Evolutionary conservation across 768 basidiomycete species (phyloP), one percentile per base, ranked within the genome.

Genomic region (Rhizopogon rudus): DNA sequence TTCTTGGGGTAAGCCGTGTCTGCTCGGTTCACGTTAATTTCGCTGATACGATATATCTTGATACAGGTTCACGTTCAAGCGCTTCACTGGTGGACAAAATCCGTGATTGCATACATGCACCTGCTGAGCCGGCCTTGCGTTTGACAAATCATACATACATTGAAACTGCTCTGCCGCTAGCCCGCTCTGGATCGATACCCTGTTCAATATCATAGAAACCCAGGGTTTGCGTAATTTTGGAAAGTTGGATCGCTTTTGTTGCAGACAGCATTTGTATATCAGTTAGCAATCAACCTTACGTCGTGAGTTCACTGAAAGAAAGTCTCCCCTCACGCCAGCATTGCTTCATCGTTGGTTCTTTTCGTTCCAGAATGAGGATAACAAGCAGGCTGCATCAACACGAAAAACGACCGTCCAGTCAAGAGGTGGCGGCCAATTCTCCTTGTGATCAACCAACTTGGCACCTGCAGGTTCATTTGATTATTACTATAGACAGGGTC

Each of bases 21-120:
- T 51, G 40, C n/a, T 43, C 3, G 12, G 33, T 44, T 35, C 7
- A 22, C 35, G 44, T 33, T 56, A 52, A 54, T 31, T 37, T 16
- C 40, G 13, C 29, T 40, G 44, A 60, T 42, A 60, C 37, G 35
- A 40, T 40, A 28, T 8, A 31, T 40, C 52, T 3, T 56, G 49
- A 40, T 57, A 28, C 63, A 92, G 90, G 56, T 92, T 91, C 67
- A 92, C 90, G 16, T 92, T 91, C 83, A 91, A 90, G 69, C 83
- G 90, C 25, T 90, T 81, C 73, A 71, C 72, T 43, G 51, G 45
- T 33, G 25, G 20, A 14, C 44, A 45, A 40, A 40, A 17, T 51
- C 43, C 28, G 35, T 55, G 16, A 52, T 37, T 31, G 25, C 28
- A 16, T 53, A n/a, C 53, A 44, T 14, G 31, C 33, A 17, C 20